These are phyloP conservation scores for Coprinopsis strossmayeri DNA, from an alignment of 768 basidiomycete species.

Conservation along the genomic window DNA sequence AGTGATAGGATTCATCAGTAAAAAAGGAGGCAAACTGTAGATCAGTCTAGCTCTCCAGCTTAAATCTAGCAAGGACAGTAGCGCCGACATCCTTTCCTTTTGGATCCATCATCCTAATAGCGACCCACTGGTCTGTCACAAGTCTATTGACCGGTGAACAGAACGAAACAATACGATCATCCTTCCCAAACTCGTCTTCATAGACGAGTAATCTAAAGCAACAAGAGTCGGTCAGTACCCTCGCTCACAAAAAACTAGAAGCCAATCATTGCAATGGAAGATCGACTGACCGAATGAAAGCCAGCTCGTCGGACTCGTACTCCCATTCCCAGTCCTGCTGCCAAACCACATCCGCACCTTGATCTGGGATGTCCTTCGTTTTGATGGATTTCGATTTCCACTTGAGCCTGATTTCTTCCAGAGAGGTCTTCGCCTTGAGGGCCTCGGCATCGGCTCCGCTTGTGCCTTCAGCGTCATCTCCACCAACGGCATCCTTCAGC, in stretches of 20 bases:
- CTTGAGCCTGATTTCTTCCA: constrained; percentile 22
- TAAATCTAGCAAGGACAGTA: constrained; percentile 25
- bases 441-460: too few species aligned
- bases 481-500: neutral
- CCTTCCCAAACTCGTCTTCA: constrained; percentile 35
- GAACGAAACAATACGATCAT: constrained; percentile 44
- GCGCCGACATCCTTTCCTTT: constrained; percentile 44
- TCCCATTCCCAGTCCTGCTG: constrained; percentile 42
- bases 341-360: constrained; percentile 35
- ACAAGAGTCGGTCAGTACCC: constrained; percentile 2
- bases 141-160: constrained; percentile 45
- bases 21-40: too few species aligned
- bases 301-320: constrained; percentile 42
- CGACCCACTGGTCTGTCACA: constrained; percentile 36
- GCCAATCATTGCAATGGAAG: neutral
- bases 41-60: too few species aligned
- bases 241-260: too few species aligned
- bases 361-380: constrained; percentile 22
- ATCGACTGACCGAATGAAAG: constrained; percentile 42
- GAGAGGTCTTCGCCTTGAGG: neutral
- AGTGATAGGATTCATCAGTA: too few species aligned
- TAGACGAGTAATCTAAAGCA: constrained; percentile 28
- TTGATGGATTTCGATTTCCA: constrained; percentile 39
- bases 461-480: constrained; percentile 3
- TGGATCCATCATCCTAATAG: constrained; percentile 44